These are phyloP conservation scores for Nelumbo lutea DNA, from an alignment of 164 flowering plant genomes.

Conservation along the genomic window DNA sequence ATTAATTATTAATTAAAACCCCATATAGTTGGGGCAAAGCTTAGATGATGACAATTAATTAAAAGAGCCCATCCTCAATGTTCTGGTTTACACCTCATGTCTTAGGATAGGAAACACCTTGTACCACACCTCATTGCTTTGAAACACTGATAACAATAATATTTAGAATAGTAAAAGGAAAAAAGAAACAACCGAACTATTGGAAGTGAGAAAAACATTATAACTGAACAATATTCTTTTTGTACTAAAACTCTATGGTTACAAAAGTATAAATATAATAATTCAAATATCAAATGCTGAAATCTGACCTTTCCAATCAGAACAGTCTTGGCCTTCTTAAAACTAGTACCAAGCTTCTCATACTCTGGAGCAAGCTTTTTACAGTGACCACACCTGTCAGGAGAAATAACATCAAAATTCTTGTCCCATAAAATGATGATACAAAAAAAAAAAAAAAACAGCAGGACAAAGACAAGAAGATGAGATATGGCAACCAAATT, in stretches of 20 bases:
- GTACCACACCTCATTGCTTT: too few relatives aligned
- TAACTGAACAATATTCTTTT: background rate
- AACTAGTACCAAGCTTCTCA: constrained; percentile 83
- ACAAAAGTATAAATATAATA: background rate
- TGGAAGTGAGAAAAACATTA: too few relatives aligned
- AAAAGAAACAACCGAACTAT: too few relatives aligned
- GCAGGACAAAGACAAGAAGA: background rate
- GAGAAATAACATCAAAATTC: background rate
- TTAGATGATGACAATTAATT: too few relatives aligned
- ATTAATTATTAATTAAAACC: too few relatives aligned
- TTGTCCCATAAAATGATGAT: background rate
- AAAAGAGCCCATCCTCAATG: too few relatives aligned
- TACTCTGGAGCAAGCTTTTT: constrained; percentile 98
- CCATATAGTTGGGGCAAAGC: too few relatives aligned
- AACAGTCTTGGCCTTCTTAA: constrained; percentile 88
- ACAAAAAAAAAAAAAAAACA: background rate
- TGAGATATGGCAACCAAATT: too few relatives aligned
- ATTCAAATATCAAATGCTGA: background rate
- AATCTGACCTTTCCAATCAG: constrained; percentile 79
- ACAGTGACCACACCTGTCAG: constrained; percentile 96
- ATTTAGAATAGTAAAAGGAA: too few relatives aligned
- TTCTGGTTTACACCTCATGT: too few relatives aligned
- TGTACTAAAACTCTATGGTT: background rate
- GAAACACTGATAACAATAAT: too few relatives aligned
- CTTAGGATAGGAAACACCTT: too few relatives aligned